phyloP scores from a whole-genome alignment of 805 yeast genomes.

The Hanseniaspora occidentalis region DNA sequence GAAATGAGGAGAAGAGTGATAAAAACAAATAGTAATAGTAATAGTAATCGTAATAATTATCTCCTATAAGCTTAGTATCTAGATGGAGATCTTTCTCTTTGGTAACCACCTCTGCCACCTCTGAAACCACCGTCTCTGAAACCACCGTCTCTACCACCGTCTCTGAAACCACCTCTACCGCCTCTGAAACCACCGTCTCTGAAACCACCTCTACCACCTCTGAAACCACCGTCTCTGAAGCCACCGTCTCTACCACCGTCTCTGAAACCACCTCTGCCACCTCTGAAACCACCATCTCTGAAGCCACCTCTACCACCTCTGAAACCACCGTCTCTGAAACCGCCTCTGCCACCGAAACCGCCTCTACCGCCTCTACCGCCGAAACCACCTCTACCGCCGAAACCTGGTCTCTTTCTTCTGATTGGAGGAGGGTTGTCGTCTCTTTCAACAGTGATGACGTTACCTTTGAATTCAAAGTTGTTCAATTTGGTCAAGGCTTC shows the following conservation, averaged over 20 bases:
- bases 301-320: constrained; percentile 14
- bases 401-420: constrained; percentile 36
- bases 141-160: constrained; percentile 23
- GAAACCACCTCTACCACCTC: constrained; percentile 32
- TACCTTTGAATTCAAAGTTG: constrained; percentile 58
- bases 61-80: constrained; percentile 40
- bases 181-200: constrained; percentile 28
- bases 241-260: constrained; percentile 39
- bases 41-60: not conserved
- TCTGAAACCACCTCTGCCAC: constrained; percentile 28
- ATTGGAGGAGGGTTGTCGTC: constrained; percentile 47
- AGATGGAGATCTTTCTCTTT: constrained; percentile 67
- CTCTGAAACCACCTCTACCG: constrained; percentile 29
- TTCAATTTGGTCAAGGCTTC: constrained; percentile 65
- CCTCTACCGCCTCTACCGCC: constrained; percentile 31
- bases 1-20: not conserved
- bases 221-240: constrained; percentile 27
- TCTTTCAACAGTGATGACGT: constrained; percentile 61
- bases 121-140: constrained; percentile 22
- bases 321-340: constrained; percentile 20
- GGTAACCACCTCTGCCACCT: constrained; percentile 34
- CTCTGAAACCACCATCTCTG: constrained; percentile 27
- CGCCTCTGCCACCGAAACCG: constrained; percentile 31
- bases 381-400: constrained; percentile 36
- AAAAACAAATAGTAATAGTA: not conserved